Evolutionary conservation across 768 basidiomycete species (phyloP), one percentile per base, ranked within the genome.

Genomic region (Trametes maxima): DNA sequence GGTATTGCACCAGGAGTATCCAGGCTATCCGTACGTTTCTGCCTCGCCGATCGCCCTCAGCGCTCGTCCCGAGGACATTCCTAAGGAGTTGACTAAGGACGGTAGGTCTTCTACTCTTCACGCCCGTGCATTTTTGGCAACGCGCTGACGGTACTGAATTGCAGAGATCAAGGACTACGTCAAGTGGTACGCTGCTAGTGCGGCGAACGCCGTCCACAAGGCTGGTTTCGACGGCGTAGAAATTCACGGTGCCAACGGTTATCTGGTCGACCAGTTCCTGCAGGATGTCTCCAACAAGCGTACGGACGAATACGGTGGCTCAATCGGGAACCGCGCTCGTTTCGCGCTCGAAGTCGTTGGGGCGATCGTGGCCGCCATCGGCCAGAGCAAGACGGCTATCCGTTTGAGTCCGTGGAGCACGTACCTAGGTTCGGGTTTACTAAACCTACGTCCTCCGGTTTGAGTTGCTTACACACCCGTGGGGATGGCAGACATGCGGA

Each of bases 301-400:
- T 28, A 78, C 73, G 37, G 82, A 82, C 73, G 73, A 74, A 60
- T 85, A 80, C 67, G 83, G 83, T 7, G 83, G 83, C 4, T 74
- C 74, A 13, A 63, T 81, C 45, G 80, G 79, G 68, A 80, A 80
- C 67, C 72, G 82, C 17, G 64, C 70, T 1, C 72, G 80, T 1
- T 83, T 84, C 72, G 65, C 71, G 7, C 73, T 80, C 16, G 78
- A 80, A 65, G 75, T 80, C 47, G 61, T 75, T n/a, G 71, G 75
- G 22, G 77, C 77, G 3, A 73, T 82, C 33, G 56, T 65, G 11
- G 45, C 42, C 11, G 77, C 77, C 1, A 68, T 81, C 46, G 82
- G 82, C 1, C 67, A 71, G 42, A 74, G 75, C 42, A 72, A 71
- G 44, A 71, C 75, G 16, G 79, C 74, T 4, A 73, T 82, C 54